These are phyloP conservation scores for Fagopyrum homotropicum DNA, from an alignment of 148 eudicot genomes.

Conservation along the genomic window DNA sequence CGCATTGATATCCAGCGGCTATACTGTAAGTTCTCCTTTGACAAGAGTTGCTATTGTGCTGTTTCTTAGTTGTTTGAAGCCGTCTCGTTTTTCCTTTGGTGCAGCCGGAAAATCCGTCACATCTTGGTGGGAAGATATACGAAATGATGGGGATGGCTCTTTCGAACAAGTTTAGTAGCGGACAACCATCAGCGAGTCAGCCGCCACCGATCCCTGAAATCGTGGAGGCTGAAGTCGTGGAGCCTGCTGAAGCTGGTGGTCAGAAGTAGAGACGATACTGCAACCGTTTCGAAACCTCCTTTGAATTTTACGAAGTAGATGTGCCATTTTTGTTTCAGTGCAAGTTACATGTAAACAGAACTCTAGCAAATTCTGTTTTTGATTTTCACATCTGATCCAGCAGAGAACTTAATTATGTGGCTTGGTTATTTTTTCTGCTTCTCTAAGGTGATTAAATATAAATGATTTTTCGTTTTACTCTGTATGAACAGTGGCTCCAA, in stretches of 20 bases:
- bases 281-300: no score
- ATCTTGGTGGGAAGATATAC: slow-evolving; percentile 87
- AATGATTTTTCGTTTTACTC: no score
- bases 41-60: background rate
- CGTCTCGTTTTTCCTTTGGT: background rate
- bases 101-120: slow-evolving; percentile 95
- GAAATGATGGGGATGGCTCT: slow-evolving; percentile 88
- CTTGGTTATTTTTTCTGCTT: background rate
- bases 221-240: slow-evolving; percentile 65
- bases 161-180: slow-evolving; percentile 50
- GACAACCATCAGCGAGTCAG: slow-evolving; percentile 25
- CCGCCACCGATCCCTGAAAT: slow-evolving; percentile 28
- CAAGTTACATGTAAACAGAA: background rate
- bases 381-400: background rate
- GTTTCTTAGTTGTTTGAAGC: background rate
- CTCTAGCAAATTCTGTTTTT: background rate
- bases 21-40: slow-evolving; percentile 59
- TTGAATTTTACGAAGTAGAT: background rate
- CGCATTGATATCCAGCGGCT: slow-evolving; percentile 83
- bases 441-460: no score
- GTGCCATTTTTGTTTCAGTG: background rate
- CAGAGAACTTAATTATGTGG: background rate
- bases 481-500: no score
- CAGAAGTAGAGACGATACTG: slow-evolving; percentile 23
- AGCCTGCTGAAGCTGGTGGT: slow-evolving; percentile 53